A percentile compares a stretch with the other conserved stretches of the same genome.
Conservation (phyloP, 495 filamentous ascomycete genomes). For the Tirmania nivea region DNA sequence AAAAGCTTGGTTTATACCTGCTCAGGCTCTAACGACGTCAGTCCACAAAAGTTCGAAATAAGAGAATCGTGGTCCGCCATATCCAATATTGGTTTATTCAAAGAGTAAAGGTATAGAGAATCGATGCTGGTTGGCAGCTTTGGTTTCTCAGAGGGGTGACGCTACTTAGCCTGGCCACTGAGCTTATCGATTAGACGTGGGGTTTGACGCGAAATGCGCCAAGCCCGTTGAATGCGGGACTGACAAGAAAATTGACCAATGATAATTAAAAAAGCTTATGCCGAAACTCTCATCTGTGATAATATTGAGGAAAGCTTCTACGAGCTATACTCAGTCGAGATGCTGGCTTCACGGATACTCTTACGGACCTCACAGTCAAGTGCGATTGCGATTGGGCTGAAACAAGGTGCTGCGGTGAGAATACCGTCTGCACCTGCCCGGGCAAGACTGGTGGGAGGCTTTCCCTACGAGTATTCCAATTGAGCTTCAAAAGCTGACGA, state of each 20-base stretch:
- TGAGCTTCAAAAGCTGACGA: not conserved
- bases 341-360: not conserved
- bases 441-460: not conserved
- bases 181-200: not conserved
- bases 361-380: not conserved
- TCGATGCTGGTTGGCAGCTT: not conserved
- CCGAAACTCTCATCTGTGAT: too few species aligned
- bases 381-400: not conserved
- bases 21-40: conserved; percentile 43
- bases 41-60: conserved; percentile 47
- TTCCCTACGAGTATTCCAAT: not conserved
- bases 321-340: not conserved
- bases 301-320: not conserved
- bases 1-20: conserved; percentile 30
- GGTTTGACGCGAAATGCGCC: not conserved
- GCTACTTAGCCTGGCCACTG: not conserved
- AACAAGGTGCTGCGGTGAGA: too few species aligned
- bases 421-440: not conserved
- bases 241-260: too few species aligned
- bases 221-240: too few species aligned
- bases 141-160: not conserved
- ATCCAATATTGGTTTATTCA: not conserved
- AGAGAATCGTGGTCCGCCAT: conserved; percentile 46
- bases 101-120: not conserved
- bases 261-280: too few species aligned